phyloP scores from a whole-genome alignment of 495 filamentous ascomycete genomes.

The Polyplosphaeria fusca region DNA sequence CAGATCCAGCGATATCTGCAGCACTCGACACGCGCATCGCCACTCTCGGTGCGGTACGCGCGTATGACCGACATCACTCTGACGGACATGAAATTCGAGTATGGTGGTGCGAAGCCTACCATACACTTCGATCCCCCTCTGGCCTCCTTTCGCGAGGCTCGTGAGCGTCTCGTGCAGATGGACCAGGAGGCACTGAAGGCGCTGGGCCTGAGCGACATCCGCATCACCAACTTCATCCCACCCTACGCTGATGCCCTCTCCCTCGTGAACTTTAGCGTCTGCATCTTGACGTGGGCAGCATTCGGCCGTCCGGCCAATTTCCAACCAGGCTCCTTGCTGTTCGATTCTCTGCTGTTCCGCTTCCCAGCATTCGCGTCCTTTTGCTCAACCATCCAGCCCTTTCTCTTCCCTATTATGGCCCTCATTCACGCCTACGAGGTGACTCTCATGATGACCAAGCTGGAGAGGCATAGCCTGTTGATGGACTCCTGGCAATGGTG shows the following conservation, averaged over 20 bases:
- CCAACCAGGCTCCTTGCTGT: conserved; percentile 52
- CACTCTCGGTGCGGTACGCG: conserved; percentile 47
- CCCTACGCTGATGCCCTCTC: conserved; percentile 43
- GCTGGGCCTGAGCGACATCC: conserved; percentile 55
- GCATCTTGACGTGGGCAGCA: conserved; percentile 45
- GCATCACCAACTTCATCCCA: conserved; percentile 53
- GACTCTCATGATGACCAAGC: conserved; percentile 47
- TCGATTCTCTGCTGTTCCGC: conserved; percentile 48
- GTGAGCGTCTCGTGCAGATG: conserved; percentile 65
- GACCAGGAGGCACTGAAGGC: conserved; percentile 54
- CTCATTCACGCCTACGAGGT: conserved; percentile 56
- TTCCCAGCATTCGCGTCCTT: conserved; percentile 53
- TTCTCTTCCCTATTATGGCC: conserved; percentile 48
- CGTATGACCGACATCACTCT: conserved; percentile 59
- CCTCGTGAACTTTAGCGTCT: conserved; percentile 46
- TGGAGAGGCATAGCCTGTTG: conserved; percentile 58
- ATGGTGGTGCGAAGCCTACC: conserved; percentile 48
- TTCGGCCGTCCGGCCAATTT: conserved; percentile 54
- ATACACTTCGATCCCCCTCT: conserved; percentile 64
- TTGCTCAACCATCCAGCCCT: conserved; percentile 43
- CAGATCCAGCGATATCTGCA: conserved; percentile 62
- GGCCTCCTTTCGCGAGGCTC: conserved; percentile 56
- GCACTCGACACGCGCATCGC: conserved; percentile 54
- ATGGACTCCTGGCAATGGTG: conserved; percentile 56
- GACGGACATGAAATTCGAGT: conserved; percentile 53